Percentiles rank a stretch among this genome's conserved stretches.
Evolutionary conservation across 257 asterid genomes (phyloP).

Genomic region (Nicotiana noctiflora): DNA sequence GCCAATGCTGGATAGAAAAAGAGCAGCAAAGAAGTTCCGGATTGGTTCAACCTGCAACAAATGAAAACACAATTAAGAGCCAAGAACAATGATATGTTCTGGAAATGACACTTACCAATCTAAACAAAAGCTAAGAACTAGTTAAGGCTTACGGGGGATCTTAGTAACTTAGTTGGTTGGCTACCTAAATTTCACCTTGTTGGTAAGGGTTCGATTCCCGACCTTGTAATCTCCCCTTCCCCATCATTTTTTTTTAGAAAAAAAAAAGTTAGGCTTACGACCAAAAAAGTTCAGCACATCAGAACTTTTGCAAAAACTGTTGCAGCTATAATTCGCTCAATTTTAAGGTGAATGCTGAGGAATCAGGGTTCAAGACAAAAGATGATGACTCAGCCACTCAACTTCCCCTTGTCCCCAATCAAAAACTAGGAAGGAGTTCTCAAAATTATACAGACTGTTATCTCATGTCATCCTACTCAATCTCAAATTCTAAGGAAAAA

Average conservation of each 20-base stretch:
- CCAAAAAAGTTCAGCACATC: neutral
- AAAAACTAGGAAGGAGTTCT: neutral
- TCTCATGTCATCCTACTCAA: neutral
- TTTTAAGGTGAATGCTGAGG: neutral
- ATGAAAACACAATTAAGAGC: constrained; percentile 22
- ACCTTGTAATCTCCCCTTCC: too few relatives aligned
- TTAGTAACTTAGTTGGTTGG: too few relatives aligned
- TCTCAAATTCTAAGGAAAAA: neutral
- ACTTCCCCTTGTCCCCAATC: neutral
- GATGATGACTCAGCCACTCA: neutral
- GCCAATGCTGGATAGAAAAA: constrained; percentile 82
- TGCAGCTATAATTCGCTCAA: neutral
- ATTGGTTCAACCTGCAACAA: constrained; percentile 72
- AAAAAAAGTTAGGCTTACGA: neutral
- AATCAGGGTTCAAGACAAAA: neutral
- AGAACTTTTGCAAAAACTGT: neutral
- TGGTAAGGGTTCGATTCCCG: too few relatives aligned
- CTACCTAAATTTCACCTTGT: too few relatives aligned
- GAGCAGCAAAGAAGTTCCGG: constrained; percentile 78
- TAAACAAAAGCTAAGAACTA: neutral
- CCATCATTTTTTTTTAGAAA: too few relatives aligned
- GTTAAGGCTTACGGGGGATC: neutral
- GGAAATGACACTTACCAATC: neutral
- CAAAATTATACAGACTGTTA: neutral
- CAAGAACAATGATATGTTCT: neutral